phyloP scores from a whole-genome alignment of 495 filamentous ascomycete genomes.

The Sporormia fimetaria region DNA sequence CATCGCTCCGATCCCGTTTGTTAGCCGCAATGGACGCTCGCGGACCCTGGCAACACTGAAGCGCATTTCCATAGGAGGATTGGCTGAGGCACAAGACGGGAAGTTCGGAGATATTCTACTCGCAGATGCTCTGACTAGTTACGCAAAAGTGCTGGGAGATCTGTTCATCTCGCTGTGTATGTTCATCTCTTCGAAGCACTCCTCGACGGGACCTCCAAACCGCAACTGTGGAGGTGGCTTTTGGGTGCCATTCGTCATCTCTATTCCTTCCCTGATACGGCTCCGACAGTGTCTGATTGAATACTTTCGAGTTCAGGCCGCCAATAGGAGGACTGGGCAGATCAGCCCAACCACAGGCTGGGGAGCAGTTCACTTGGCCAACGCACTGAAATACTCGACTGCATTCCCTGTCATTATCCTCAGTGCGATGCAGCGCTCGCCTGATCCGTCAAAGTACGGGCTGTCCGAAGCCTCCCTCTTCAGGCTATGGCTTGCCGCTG shows the following conservation, averaged over 20 bases:
- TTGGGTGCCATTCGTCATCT: constrained; percentile 68
- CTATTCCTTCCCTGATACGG: constrained; percentile 71
- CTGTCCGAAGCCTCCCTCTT: constrained; percentile 47
- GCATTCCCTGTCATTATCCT: constrained; percentile 88
- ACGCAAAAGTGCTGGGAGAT: constrained; percentile 82
- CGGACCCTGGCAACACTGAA: constrained; percentile 61
- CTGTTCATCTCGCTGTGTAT: constrained; percentile 82
- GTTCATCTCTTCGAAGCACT: constrained; percentile 58
- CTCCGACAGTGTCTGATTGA: constrained; percentile 88
- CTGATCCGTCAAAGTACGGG: constrained; percentile 43
- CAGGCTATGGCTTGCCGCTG: constrained; percentile 47
- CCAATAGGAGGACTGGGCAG: constrained; percentile 27
- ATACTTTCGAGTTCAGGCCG: constrained; percentile 57
- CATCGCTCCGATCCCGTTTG: constrained; percentile 56
- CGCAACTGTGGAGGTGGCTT: constrained; percentile 65
- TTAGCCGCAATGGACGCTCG: constrained; percentile 60
- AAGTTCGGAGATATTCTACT: constrained; percentile 91
- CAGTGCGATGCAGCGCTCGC: constrained; percentile 59
- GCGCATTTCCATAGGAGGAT: constrained; percentile 62
- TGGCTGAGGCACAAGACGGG: constrained; percentile 69
- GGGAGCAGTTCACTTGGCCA: constrained; percentile 78
- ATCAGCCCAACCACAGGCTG: constrained; percentile 40
- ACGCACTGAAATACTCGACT: constrained; percentile 82
- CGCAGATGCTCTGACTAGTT: constrained; percentile 90
- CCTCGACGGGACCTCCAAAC: constrained; percentile 69